Evolutionary conservation across 1,284 basidiomycete genomes (phyloP).

Genomic region (Tilletia indica): DNA sequence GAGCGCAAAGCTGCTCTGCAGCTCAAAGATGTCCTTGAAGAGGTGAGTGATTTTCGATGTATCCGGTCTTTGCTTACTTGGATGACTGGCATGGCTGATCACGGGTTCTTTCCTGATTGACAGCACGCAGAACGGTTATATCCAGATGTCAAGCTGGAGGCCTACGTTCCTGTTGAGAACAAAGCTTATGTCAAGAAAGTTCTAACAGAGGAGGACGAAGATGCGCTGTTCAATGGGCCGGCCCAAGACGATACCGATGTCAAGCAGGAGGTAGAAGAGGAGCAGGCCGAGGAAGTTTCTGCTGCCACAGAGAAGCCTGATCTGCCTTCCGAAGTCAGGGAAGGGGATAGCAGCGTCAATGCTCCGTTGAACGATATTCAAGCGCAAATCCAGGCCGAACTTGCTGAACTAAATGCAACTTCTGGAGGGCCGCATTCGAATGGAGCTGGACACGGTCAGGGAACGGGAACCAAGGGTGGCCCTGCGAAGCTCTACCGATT

Average conservation of each 20-base stretch:
- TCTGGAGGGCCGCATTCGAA: not conserved
- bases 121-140: slow-evolving; percentile 33
- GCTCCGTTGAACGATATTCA: slow-evolving; percentile 36
- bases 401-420: slow-evolving; percentile 27
- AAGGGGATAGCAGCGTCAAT: not conserved
- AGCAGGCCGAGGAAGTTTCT: not conserved
- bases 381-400: slow-evolving; percentile 45
- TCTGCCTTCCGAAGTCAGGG: not conserved
- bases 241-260: not conserved
- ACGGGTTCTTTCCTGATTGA: too few species aligned
- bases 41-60: slow-evolving; percentile 23
- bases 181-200: slow-evolving; percentile 8
- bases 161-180: slow-evolving; percentile 14
- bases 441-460: not conserved
- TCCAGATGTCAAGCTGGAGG: slow-evolving; percentile 30
- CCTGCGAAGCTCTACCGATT: not conserved
- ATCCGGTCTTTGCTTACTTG: not conserved
- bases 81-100: too few species aligned
- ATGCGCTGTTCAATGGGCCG: slow-evolving; percentile 1
- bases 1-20: slow-evolving; percentile 50
- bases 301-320: too few species aligned
- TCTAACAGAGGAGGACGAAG: slow-evolving; percentile 1
- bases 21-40: slow-evolving; percentile 43
- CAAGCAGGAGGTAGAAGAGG: not conserved
- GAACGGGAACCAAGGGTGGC: not conserved